Conservation (phyloP, 176 grass and related monocot genomes). For the Aechmea fasciata region DNA sequence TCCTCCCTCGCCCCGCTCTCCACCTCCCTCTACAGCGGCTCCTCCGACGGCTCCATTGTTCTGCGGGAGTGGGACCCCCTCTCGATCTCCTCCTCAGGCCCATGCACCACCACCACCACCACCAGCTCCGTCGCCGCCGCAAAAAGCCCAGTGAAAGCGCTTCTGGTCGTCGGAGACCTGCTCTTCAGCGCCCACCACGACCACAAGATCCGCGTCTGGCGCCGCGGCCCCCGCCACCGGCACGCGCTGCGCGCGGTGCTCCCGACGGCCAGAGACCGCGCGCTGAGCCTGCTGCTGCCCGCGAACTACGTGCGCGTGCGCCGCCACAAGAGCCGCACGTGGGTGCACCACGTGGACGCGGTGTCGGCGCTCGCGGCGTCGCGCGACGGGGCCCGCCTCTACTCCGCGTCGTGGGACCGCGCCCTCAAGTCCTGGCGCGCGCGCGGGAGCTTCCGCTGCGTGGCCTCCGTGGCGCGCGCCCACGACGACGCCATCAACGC, state of each 20-base stretch:
- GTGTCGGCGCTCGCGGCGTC: conserved; percentile 52
- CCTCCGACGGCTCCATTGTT: conserved; percentile 44
- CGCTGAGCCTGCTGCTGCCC: conserved; percentile 37
- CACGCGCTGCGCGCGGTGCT: conserved; percentile 29
- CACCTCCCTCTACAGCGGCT: conserved; percentile 30
- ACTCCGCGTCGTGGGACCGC: conserved; percentile 84
- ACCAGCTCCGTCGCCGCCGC: conserved; percentile 15
- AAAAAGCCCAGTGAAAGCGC: conserved; percentile 42
- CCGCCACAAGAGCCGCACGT: conserved; percentile 45
- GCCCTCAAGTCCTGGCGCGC: conserved; percentile 62
- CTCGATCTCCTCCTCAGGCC: too few species aligned
- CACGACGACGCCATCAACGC: conserved; percentile 79
- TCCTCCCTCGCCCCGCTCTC: conserved; percentile 33
- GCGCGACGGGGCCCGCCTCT: conserved; percentile 37
- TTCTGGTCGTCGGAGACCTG: conserved; percentile 23
- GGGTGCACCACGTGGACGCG: conserved; percentile 74
- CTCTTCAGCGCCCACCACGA: conserved; percentile 75
- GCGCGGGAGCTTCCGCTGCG: conserved; percentile 28
- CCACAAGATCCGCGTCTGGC: conserved; percentile 61
- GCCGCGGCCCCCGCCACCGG: background rate
- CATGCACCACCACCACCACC: too few species aligned
- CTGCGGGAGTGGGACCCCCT: conserved; percentile 13
- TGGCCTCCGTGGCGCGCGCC: conserved; percentile 38
- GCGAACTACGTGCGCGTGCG: conserved; percentile 46
- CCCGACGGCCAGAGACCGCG: conserved; percentile 41